phyloP scores from a whole-genome alignment of 352 stramenopile genomes.

The Phytophthora litchii region DNA sequence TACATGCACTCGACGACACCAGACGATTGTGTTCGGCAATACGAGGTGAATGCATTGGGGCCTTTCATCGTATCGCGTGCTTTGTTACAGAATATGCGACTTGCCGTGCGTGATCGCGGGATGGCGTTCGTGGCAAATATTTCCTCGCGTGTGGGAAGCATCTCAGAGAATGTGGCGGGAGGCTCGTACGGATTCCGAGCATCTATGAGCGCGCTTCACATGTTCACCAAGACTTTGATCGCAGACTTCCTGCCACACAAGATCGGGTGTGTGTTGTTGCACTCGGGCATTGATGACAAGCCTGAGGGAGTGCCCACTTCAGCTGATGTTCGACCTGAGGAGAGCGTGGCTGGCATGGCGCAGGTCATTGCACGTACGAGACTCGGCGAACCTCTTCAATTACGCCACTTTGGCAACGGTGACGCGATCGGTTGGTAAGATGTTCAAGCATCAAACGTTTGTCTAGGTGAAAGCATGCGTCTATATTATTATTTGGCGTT shows the following conservation, averaged over 20 bases:
- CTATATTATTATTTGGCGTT: conserved; percentile 45
- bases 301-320: conserved; percentile 46
- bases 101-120: conserved; percentile 45
- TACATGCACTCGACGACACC: conserved; percentile 48
- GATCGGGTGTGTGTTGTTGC: conserved; percentile 61
- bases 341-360: conserved; percentile 59
- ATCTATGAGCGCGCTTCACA: conserved; percentile 83
- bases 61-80: conserved; percentile 66
- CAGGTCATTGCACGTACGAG: conserved; percentile 54
- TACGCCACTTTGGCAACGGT: conserved; percentile 66
- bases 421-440: conserved; percentile 58
- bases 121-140: conserved; percentile 59
- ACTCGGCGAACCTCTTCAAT: conserved; percentile 57
- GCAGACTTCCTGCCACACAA: conserved; percentile 58
- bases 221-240: conserved; percentile 63
- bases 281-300: conserved; percentile 66
- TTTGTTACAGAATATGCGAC: conserved; percentile 53
- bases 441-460: not conserved
- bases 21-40: conserved; percentile 53
- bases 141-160: conserved; percentile 58
- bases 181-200: conserved; percentile 79
- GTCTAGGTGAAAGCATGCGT: conserved; percentile 24
- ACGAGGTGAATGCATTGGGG: conserved; percentile 74
- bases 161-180: conserved; percentile 46
- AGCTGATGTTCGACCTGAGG: conserved; percentile 43